A percentile compares a stretch with the other conserved stretches of the same genome.
These are phyloP conservation scores for Stachybotrys chlorohalonatus DNA, from an alignment of 2,329 filamentous ascomycete genomes.

Conservation along the genomic window DNA sequence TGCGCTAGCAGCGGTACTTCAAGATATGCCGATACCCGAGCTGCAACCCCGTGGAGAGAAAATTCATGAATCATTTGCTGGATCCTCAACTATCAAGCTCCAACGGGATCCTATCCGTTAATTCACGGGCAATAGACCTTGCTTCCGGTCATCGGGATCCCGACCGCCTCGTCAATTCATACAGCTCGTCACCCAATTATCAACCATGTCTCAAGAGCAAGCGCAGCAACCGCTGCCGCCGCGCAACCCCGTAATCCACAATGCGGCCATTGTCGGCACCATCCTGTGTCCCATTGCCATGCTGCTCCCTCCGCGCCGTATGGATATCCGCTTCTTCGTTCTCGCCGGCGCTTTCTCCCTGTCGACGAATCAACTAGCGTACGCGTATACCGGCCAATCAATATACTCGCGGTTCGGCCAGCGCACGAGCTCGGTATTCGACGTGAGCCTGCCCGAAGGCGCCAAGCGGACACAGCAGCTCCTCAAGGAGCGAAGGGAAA, in stretches of 20 bases:
- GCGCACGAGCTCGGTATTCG: constrained; percentile 35
- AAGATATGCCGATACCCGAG: too few relatives aligned
- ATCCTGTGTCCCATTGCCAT: constrained; percentile 38
- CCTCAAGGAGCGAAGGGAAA: constrained; percentile 36
- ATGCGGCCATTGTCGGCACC: constrained; percentile 37
- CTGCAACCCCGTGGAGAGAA: too few relatives aligned
- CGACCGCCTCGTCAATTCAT: too few relatives aligned
- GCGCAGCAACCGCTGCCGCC: constrained; percentile 18
- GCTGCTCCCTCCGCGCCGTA: constrained; percentile 40
- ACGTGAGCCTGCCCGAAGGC: constrained; percentile 44
- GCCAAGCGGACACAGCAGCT: constrained; percentile 37
- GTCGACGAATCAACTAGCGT: constrained; percentile 44
- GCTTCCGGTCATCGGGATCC: too few relatives aligned
- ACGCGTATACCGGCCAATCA: constrained; percentile 47
- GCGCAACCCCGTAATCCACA: constrained; percentile 32
- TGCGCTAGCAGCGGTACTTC: too few relatives aligned
- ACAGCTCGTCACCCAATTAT: not conserved
- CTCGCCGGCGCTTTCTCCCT: constrained; percentile 42
- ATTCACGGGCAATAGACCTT: too few relatives aligned
- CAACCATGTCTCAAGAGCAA: constrained; percentile 18
- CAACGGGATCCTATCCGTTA: too few relatives aligned
- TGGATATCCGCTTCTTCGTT: constrained; percentile 40
- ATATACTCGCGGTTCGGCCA: constrained; percentile 36
- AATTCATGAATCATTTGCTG: too few relatives aligned
- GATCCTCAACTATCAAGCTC: too few relatives aligned